Base-by-base conservation (phyloP, 805 yeast species). In the Myxozyma melibiosi region DNA sequence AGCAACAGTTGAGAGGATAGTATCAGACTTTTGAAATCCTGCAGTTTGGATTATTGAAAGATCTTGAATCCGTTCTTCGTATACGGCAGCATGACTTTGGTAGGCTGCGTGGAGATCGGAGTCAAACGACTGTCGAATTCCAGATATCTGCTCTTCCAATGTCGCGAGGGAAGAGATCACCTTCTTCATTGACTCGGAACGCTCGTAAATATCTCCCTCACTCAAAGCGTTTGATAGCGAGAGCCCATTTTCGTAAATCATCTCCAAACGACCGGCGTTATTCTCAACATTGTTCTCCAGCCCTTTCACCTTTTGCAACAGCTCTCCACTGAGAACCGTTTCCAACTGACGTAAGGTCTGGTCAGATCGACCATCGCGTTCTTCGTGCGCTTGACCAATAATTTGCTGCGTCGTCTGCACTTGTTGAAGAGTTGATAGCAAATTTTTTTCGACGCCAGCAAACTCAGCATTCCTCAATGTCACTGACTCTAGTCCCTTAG, bases 1-100 rank as follows among this genome's bases (percentile, higher is more conserved):
- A 28, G 54, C 62, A 18, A 58, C 34, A 5, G 31, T 34, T 4
- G 43, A 7, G 20, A 27, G 16, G 6, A 40, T 27, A 9, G 38
- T n/a, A 3, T 27, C 28, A 24, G 41, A 16, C 16, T 33, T 34
- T n/a, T 40, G 40, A 14, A 3, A 30, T 13, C 22, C 25, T 4
- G 14, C 16, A 6, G 35, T 16, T 9, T 37, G 51, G 18, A 18
- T 13, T 22, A n/a, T 14, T 16, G 35, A 25, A 3, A 28, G 7
- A 20, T 6, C 13, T 25, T 47, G 42, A 5, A 24, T 11, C 13
- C 11, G 24, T n/a, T 16, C 41, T 14, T n/a, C 20, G 9, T 2
- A 3, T 5, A 27, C 25, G 11, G 34, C n/a, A 27, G 16, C 35
- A 16, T 28, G 43, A n/a, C 39, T 35, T 14, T 35, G 39, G 39